phyloP scores from a whole-genome alignment of 2,329 filamentous ascomycete species.

The Gremmenia infestans region DNA sequence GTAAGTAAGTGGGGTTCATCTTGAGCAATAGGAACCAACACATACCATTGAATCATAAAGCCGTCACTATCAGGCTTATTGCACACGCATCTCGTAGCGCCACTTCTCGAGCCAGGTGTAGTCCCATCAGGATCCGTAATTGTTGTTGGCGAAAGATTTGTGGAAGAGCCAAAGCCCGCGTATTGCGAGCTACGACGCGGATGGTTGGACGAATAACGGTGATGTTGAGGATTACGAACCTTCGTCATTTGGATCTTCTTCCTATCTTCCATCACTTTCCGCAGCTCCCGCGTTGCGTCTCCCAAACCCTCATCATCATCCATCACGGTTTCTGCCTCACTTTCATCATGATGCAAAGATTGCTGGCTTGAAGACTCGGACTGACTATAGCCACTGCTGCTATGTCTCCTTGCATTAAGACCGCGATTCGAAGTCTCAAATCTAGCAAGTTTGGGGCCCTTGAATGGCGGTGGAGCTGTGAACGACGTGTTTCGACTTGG shows the following conservation, averaged over 20 bases:
- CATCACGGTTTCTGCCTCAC: conserved; percentile 55
- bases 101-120: conserved; percentile 36
- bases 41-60: conserved; percentile 62
- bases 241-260: conserved; percentile 22
- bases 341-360: conserved; percentile 37
- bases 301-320: conserved; percentile 44
- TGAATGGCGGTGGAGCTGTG: conserved; percentile 21
- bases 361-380: conserved; percentile 29
- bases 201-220: conserved; percentile 18
- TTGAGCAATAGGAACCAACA: conserved; percentile 7
- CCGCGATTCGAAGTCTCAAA: conserved; percentile 21
- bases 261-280: conserved; percentile 41
- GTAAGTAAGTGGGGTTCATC: conserved; percentile 13
- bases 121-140: conserved; percentile 44
- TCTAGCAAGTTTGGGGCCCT: conserved; percentile 21
- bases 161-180: conserved; percentile 21
- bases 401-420: conserved; percentile 18
- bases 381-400: conserved; percentile 25
- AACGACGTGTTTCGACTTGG: conserved; percentile 57
- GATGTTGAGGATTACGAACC: conserved; percentile 19
- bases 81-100: conserved; percentile 52
- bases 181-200: conserved; percentile 19
- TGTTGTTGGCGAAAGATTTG: conserved; percentile 47
- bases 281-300: conserved; percentile 56
- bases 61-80: conserved; percentile 38